Evolutionary conservation across 179 eudicot genomes (phyloP).

Genomic region (Heliamphora pulchella): DNA sequence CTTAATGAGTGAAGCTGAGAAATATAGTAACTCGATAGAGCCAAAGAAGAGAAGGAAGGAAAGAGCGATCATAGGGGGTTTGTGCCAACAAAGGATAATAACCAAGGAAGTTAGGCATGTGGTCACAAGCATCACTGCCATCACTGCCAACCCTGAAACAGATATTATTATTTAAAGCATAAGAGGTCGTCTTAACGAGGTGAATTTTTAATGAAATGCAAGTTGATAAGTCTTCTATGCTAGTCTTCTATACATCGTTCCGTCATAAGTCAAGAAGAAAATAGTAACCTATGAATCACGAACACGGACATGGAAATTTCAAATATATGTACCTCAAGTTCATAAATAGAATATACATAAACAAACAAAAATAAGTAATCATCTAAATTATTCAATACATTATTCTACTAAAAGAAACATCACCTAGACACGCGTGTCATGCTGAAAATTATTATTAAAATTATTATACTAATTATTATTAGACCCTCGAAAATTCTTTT

Average conservation of each 20-base stretch:
- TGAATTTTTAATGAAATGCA: background rate
- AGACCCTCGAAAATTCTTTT: too few species aligned
- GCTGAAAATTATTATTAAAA: too few species aligned
- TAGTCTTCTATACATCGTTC: too few species aligned
- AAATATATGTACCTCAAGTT: too few species aligned
- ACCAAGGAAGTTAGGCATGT: conserved; percentile 89
- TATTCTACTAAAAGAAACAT: background rate
- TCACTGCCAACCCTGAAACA: conserved; percentile 77
- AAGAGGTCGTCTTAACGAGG: conserved; percentile 3
- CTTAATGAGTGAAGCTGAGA: conserved; percentile 87
- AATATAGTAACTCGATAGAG: conserved; percentile 77
- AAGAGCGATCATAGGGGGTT: conserved; percentile 73
- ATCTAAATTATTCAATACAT: background rate
- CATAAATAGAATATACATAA: too few species aligned
- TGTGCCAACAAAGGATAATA: conserved; percentile 83
- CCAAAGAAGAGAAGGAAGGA: conserved; percentile 74
- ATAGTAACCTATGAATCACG: too few species aligned
- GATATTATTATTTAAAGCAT: background rate
- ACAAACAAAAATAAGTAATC: too few species aligned
- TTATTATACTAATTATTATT: too few species aligned
- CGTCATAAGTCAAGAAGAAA: too few species aligned
- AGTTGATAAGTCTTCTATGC: background rate
- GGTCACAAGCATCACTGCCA: conserved; percentile 93
- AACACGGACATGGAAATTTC: too few species aligned
- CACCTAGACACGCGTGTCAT: background rate